Base-by-base conservation (phyloP, 768 basidiomycete species). In the Imleria badia region DNA sequence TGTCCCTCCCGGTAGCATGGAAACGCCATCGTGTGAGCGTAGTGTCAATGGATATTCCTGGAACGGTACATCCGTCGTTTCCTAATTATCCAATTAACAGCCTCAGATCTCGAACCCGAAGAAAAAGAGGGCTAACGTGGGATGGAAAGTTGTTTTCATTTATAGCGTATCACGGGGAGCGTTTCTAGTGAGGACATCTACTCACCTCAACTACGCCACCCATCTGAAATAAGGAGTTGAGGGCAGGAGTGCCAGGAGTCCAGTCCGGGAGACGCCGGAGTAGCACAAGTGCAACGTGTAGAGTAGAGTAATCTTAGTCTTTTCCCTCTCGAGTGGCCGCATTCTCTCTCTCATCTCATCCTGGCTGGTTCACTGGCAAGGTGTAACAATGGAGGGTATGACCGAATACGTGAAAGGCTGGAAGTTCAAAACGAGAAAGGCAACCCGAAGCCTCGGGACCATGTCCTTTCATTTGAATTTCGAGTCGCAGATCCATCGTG, bases 1-100 rank as follows among this genome's bases (percentile, higher is more conserved):
- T 12, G 8, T 41, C n/a, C 47, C 19, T 55, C 52, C 61, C 52
- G 31, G 61, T 50, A 20, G 43, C 50, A 22, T 43, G 35, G 58
- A 53, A n/a, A 23, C 54, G n/a, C 6, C 6, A 19, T 22, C 6
- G 29, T 56, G 14, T 15, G 30, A 53, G 39, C 15, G 29, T 22
- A 19, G 11, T 29, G 23, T 33, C 30, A 19, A 19, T 6, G n/a
- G 22, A 33, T 33, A 20, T n/a, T 7, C 12, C 20, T 19, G 31
- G 36, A 14, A 13, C 3, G 15, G 33, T 17, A 10, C 12, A 13
- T 17, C 14, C 33, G 19, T 20, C 26, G 23, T 15, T 43, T 23
- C 5, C n/a, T 20, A 5, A 8, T 15, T 22, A 48, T 35, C 33
- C 26, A 20, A 26, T 6, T 5, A 5, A 22, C 9, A 19, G 23